phyloP scores from a whole-genome alignment of 352 stramenopile species.

The Phytophthora colocasiae region DNA sequence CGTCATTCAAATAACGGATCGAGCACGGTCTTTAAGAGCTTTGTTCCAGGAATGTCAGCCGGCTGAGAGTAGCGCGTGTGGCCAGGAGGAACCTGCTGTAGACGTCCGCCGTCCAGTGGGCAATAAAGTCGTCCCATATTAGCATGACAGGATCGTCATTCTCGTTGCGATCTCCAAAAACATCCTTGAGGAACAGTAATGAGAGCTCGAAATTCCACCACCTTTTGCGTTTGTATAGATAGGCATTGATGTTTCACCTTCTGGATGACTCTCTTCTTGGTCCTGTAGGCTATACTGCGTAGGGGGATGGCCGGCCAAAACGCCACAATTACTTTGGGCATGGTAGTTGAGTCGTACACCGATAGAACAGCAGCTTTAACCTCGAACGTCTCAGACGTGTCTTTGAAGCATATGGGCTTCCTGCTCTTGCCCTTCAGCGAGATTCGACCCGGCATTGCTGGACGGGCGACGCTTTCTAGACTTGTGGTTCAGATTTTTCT shows the following conservation, averaged over 20 bases:
- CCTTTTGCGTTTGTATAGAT: too few relatives aligned
- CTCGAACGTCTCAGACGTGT: background rate
- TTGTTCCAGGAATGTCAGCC: constrained; percentile 34
- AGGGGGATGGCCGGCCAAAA: background rate
- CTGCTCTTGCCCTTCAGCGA: background rate
- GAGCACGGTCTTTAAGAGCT: constrained; percentile 22
- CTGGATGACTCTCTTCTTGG: background rate
- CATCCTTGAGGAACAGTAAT: too few relatives aligned
- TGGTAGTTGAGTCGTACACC: background rate
- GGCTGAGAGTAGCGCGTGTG: constrained; percentile 28
- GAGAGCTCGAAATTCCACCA: too few relatives aligned
- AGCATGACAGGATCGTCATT: too few relatives aligned
- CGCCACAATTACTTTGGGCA: background rate
- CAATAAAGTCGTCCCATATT: background rate
- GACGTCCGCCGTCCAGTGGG: constrained; percentile 2
- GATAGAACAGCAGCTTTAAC: background rate
- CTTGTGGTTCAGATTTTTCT: background rate
- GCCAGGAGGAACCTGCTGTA: constrained; percentile 17
- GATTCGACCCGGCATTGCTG: background rate
- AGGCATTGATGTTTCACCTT: too few relatives aligned
- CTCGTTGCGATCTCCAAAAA: too few relatives aligned
- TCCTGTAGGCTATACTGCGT: background rate
- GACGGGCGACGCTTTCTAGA: background rate
- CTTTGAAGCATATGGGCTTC: background rate
- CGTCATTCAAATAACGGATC: constrained; percentile 4